Percentiles rank a stretch among this genome's conserved stretches.
phyloP scores from a whole-genome alignment of 306 rosid species.

The Cajanus cajan region DNA sequence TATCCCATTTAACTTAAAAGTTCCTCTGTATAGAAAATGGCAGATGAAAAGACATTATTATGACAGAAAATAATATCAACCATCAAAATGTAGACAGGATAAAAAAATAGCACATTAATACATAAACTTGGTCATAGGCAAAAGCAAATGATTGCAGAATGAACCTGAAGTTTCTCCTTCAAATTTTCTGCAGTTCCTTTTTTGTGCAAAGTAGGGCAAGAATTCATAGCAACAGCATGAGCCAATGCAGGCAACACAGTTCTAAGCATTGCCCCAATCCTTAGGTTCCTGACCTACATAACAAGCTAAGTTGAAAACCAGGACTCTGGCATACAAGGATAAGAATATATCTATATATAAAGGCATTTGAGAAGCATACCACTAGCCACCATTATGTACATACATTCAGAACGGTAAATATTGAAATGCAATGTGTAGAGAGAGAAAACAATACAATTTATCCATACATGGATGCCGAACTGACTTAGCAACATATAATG shows the following conservation, averaged over 20 bases:
- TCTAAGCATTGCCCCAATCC: conserved; percentile 91
- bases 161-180: conserved; percentile 86
- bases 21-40: neutral
- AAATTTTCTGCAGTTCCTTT: conserved; percentile 55
- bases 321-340: neutral
- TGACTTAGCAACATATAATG: neutral
- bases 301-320: conserved; percentile 21
- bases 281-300: conserved; percentile 73
- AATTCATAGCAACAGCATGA: conserved; percentile 77
- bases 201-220: conserved; percentile 38
- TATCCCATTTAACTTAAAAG: conserved; percentile 12
- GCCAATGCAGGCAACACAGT: conserved; percentile 88
- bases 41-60: neutral
- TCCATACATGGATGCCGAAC: neutral
- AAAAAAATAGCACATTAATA: neutral
- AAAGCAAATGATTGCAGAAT: conserved; percentile 22
- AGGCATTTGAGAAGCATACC: neutral
- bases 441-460: neutral
- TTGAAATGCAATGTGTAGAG: neutral
- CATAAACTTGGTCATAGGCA: neutral
- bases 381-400: neutral
- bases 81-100: neutral
- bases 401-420: conserved; percentile 4
- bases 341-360: neutral
- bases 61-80: conserved; percentile 18